phyloP scores from a whole-genome alignment of 2,329 filamentous ascomycete genomes.

The Eutypella sp. region DNA sequence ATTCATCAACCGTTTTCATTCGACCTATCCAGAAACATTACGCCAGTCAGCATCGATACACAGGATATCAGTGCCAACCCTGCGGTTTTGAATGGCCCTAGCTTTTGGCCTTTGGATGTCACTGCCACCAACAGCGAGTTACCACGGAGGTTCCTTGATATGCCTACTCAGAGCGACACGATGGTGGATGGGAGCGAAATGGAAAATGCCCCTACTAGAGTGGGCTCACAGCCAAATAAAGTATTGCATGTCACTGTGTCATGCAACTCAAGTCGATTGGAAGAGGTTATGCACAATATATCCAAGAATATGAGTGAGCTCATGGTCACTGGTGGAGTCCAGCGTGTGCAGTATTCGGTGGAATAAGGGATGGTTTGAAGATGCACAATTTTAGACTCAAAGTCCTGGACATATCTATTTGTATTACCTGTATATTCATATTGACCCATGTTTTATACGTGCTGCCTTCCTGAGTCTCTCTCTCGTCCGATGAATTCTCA shows the following conservation, averaged over 20 bases:
- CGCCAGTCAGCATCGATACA: not conserved
- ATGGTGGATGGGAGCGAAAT: not conserved
- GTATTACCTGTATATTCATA: no score
- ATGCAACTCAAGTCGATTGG: not conserved
- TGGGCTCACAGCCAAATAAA: not conserved
- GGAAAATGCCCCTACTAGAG: not conserved
- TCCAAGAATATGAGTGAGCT: constrained; percentile 1
- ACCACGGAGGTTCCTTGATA: not conserved
- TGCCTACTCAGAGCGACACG: not conserved
- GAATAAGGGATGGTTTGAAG: no score
- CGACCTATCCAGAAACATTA: not conserved
- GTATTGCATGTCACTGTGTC: not conserved
- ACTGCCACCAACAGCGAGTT: not conserved
- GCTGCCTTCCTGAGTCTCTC: no score
- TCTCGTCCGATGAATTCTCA: no score
- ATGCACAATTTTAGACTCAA: no score
- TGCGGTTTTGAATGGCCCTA: not conserved
- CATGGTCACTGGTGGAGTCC: not conserved
- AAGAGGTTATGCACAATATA: not conserved
- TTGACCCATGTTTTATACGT: no score
- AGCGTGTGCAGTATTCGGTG: not conserved
- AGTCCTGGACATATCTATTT: no score
- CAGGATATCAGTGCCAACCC: not conserved
- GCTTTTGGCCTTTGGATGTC: not conserved
- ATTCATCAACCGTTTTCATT: not conserved